Conservation (phyloP, 352 stramenopile species). For the Phytophthora pseudosyringae region DNA sequence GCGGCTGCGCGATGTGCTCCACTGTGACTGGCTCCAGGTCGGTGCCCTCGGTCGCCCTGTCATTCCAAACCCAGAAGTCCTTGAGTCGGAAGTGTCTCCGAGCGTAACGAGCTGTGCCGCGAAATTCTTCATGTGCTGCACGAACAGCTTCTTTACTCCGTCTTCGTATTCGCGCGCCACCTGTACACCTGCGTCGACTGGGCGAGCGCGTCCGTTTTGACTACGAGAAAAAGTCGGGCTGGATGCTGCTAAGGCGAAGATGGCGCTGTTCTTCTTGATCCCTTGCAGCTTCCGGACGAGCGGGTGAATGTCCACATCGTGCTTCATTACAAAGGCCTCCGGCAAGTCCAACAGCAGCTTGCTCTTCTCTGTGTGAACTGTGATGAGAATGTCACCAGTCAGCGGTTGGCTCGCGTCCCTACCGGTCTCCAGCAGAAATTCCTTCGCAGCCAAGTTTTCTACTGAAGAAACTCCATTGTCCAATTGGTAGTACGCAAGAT, state of each 20-base stretch:
- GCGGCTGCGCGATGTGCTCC: constrained; percentile 12
- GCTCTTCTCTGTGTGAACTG: constrained; percentile 54
- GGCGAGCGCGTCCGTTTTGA: constrained; percentile 17
- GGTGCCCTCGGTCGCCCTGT: constrained; percentile 16
- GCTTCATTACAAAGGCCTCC: constrained; percentile 71
- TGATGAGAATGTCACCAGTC: constrained; percentile 68
- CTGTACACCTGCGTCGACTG: constrained; percentile 34
- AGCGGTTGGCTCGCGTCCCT: constrained; percentile 18
- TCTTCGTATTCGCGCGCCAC: constrained; percentile 56
- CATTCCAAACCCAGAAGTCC: background rate
- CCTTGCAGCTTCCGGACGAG: constrained; percentile 66
- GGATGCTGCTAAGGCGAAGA: constrained; percentile 32
- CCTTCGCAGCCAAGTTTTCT: constrained; percentile 53
- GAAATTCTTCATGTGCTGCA: constrained; percentile 64
- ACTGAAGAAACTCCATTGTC: constrained; percentile 29
- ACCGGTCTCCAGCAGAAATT: constrained; percentile 54
- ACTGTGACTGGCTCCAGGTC: constrained; percentile 22
- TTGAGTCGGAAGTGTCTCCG: constrained; percentile 45
- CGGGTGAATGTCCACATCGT: constrained; percentile 69
- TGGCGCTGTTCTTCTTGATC: constrained; percentile 58
- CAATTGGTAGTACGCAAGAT: constrained; percentile 68
- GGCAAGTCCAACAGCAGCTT: constrained; percentile 67
- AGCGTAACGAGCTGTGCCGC: constrained; percentile 64
- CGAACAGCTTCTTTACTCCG: constrained; percentile 60
- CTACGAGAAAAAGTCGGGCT: constrained; percentile 21